Evolutionary conservation across 257 asterid genomes (phyloP).

Genomic region (Nicotiana tomentosiformis): DNA sequence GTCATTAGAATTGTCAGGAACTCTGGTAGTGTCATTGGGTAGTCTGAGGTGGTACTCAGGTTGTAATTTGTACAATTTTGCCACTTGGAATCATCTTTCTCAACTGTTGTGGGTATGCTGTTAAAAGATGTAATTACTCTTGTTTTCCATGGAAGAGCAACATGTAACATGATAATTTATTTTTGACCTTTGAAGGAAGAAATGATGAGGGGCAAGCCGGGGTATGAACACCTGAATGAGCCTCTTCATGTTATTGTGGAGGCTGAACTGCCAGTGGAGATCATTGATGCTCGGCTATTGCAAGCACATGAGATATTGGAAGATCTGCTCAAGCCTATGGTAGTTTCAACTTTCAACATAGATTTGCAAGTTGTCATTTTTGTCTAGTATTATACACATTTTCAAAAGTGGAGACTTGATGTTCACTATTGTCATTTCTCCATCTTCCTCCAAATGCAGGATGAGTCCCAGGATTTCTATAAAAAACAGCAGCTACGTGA

Average conservation of each 20-base stretch:
- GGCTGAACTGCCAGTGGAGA: constrained; percentile 92
- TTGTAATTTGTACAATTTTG: not conserved
- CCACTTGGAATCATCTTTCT: not conserved
- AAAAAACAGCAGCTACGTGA: constrained; percentile 94
- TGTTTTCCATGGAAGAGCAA: not conserved
- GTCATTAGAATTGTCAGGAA: not conserved
- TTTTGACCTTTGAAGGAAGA: constrained; percentile 68
- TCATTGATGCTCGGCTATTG: constrained; percentile 83
- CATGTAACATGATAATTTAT: not conserved
- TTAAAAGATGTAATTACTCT: not conserved
- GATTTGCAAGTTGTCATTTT: not conserved
- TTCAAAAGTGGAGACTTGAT: not conserved
- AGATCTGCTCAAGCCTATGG: constrained; percentile 96
- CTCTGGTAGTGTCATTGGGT: not conserved
- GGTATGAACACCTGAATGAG: constrained; percentile 93
- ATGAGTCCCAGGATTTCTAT: constrained; percentile 80
- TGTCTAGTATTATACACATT: not conserved
- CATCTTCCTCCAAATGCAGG: constrained; percentile 40
- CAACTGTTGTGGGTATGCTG: not conserved
- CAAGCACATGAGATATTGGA: constrained; percentile 90
- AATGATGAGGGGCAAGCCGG: constrained; percentile 98
- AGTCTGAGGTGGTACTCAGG: not conserved
- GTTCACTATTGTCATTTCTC: not conserved
- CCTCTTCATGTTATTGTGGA: constrained; percentile 94
- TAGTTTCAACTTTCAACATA: constrained; percentile 20